Conservation (phyloP, 108 stramenopile genomes). For the Nannochloropsis salina region DNA sequence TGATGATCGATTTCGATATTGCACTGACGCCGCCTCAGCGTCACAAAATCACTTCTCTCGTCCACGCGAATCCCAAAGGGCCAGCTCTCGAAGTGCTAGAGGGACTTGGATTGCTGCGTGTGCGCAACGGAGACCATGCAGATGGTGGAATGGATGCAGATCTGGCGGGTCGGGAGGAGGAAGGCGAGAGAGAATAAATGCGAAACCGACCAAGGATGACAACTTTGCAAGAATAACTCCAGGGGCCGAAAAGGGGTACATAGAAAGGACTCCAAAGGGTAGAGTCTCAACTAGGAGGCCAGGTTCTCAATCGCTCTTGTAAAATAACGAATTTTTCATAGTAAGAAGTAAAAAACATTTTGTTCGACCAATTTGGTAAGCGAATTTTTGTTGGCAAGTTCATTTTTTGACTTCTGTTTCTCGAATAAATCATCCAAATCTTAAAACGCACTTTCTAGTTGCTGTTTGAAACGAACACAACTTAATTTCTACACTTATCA, state of each 20-base stretch:
- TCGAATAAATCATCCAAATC: not conserved
- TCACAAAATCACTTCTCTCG: not conserved
- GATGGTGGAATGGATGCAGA: not conserved
- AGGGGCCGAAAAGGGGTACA: not conserved
- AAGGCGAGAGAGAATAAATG: not conserved
- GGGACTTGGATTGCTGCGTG: not conserved
- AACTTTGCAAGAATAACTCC: not conserved
- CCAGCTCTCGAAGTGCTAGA: not conserved
- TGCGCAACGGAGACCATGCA: not conserved
- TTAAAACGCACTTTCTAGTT: not conserved
- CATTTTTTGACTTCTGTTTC: not conserved
- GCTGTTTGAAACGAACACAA: not conserved
- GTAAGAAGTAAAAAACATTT: not conserved
- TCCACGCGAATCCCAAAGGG: constrained; percentile 3
- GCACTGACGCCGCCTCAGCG: not conserved
- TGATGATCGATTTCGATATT: constrained; percentile 1
- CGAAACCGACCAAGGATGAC: not conserved
- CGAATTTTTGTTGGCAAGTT: not conserved
- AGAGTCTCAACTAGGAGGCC: not conserved
- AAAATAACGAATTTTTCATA: not conserved
- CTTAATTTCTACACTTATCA: not conserved
- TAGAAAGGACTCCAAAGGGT: no score
- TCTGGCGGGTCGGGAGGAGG: not conserved
- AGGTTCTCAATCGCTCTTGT: not conserved
- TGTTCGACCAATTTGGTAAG: not conserved